Evolutionary conservation across 257 asterid species (phyloP), one percentile per base, ranked within the genome.

Genomic region (Marsdenia floribunda): DNA sequence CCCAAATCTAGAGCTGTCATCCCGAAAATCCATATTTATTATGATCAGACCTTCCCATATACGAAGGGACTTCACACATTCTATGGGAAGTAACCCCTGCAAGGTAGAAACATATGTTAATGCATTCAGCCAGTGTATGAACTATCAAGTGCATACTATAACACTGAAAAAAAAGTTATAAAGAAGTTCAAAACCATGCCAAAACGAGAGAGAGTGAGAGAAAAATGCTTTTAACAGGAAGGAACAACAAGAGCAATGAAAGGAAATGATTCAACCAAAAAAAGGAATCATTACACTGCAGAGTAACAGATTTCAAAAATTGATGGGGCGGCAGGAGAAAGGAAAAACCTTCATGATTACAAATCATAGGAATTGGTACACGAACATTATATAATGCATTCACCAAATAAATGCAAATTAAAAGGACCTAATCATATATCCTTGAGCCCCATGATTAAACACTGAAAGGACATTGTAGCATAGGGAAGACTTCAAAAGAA

Each of bases 21-120:
- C 92, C 33, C 74, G 78, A 78, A 80, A 86, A 85, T 91, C 98
- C 97, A 91, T 91, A 35, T 78, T 75, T 64, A 61, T 26, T 64
- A 53, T 26, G 65, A 73, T 63, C 83, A 77, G 75, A 77, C 79
- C 67, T 77, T 84, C 83, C 90, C 87, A 79, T 71, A 75, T 57
- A 52, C 11, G 73, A 76, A 19, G 76, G 53, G 69, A 74, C 42
- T 47, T 73, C 73, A 72, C 63, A 86, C 90, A 88, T 81, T 81
- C 85, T 82, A 66, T 68, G 75, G 70, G 68, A 35, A 69, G 47
- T 61, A 80, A 75, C 75, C 73, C 82, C 80, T 85, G 87, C 83
- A 72, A 84, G 71, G 77, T 21, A 64, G 54, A 78, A 79, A 80
- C 64, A 64, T 46, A 40, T 24, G 66, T 37, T 13, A 68, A 22